Percentiles rank a stretch among this genome's conserved stretches.
phyloP scores from a whole-genome alignment of 148 eudicot genomes.

The Silene conica region DNA sequence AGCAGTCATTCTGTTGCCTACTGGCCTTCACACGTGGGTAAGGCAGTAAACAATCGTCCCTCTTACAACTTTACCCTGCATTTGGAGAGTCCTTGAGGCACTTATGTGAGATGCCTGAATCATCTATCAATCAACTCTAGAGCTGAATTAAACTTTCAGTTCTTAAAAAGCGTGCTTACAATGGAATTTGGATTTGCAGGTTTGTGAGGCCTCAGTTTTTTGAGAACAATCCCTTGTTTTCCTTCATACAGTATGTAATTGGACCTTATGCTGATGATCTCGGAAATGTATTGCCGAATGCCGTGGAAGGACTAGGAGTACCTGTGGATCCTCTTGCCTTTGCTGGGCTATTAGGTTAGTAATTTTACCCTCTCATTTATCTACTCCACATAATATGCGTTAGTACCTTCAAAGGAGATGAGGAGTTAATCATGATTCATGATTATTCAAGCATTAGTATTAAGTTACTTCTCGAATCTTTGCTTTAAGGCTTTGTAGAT shows the following conservation, averaged over 20 bases:
- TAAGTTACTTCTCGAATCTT: background rate
- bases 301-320: conserved; percentile 93
- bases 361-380: background rate
- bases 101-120: background rate
- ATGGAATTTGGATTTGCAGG: conserved; percentile 39
- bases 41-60: too few species aligned
- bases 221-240: conserved; percentile 85
- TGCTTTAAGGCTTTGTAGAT: background rate
- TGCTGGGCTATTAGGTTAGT: conserved; percentile 91
- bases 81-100: background rate
- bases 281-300: conserved; percentile 86
- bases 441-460: background rate
- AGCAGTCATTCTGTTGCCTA: background rate
- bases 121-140: background rate
- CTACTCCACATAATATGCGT: background rate
- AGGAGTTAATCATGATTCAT: too few species aligned
- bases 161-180: background rate
- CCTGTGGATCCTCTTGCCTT: conserved; percentile 96
- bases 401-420: background rate
- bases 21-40: background rate
- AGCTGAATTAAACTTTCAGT: background rate
- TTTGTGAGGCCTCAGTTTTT: conserved; percentile 94
- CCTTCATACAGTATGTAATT: conserved; percentile 73
- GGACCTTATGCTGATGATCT: conserved; percentile 93
- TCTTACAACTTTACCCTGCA: too few species aligned